Evolutionary conservation across 768 basidiomycete genomes (phyloP).

Genomic region (Pisolithus microcarpus): DNA sequence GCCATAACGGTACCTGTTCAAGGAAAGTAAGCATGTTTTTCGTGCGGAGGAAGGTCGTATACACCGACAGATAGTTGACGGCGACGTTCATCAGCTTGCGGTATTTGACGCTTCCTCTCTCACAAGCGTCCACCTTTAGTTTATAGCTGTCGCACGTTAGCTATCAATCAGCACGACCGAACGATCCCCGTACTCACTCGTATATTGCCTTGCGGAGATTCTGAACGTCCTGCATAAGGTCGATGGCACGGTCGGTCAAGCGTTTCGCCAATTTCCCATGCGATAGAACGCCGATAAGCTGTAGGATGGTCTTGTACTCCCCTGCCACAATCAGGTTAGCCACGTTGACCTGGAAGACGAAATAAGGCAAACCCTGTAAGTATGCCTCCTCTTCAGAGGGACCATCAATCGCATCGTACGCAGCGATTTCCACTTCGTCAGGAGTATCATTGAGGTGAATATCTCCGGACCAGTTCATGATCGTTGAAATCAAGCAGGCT

Average conservation of each 20-base stretch:
- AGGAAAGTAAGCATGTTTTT: slow-evolving; percentile 4
- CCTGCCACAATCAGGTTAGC: slow-evolving; percentile 39
- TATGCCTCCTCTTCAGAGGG: slow-evolving; percentile 86
- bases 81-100: slow-evolving; percentile 66
- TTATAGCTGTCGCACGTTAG: slow-evolving; percentile 59
- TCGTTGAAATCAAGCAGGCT: slow-evolving; percentile 78
- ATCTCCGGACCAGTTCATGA: slow-evolving; percentile 49
- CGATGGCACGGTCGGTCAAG: slow-evolving; percentile 81
- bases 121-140: slow-evolving; percentile 78
- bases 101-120: slow-evolving; percentile 72
- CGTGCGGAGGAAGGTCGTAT: slow-evolving; percentile 3
- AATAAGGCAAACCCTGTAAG: slow-evolving; percentile 54
- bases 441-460: slow-evolving; percentile 31
- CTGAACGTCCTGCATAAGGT: slow-evolving; percentile 94
- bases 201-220: slow-evolving; percentile 94
- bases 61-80: slow-evolving; percentile 77
- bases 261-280: slow-evolving; percentile 91
- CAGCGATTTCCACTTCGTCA: slow-evolving; percentile 31
- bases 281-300: slow-evolving; percentile 86
- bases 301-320: slow-evolving; percentile 94
- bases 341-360: not conserved
- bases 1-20: slow-evolving; percentile 73
- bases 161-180: not conserved
- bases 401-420: slow-evolving; percentile 70
- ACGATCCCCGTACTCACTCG: slow-evolving; percentile 50